phyloP scores from a whole-genome alignment of 768 basidiomycete species.

The Naganishia kalamii region DNA sequence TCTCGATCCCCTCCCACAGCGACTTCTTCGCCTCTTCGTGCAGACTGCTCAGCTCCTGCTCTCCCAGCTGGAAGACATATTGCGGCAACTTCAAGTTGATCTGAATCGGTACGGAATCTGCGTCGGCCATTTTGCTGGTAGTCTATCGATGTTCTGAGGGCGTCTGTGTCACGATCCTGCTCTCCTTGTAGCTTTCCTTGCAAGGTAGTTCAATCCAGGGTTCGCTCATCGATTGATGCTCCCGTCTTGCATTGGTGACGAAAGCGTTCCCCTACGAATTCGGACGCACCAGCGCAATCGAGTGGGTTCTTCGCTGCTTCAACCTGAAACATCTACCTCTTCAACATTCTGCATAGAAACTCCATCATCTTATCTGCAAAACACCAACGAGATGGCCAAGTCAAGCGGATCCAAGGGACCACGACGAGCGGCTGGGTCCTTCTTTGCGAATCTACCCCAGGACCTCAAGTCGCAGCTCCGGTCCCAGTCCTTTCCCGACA shows the following conservation, averaged over 20 bases:
- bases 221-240: background rate
- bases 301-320: background rate
- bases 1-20: constrained; percentile 67
- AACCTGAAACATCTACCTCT: background rate
- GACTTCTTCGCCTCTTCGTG: constrained; percentile 62
- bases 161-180: too few species aligned
- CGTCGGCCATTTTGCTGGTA: constrained; percentile 38
- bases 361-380: background rate
- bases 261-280: background rate
- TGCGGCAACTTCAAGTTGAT: constrained; percentile 80
- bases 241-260: constrained; percentile 6
- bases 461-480: constrained; percentile 12
- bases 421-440: background rate
- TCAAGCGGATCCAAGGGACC: background rate
- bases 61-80: constrained; percentile 66
- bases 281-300: background rate
- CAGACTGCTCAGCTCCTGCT: constrained; percentile 56
- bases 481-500: background rate
- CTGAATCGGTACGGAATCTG: constrained; percentile 69
- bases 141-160: background rate
- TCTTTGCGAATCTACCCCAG: constrained; percentile 5
- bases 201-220: background rate
- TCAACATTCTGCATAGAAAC: background rate
- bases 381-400: background rate
- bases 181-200: too few species aligned